Conservation (phyloP, 2,329 filamentous ascomycete genomes). For the Colletotrichum truncatum region DNA sequence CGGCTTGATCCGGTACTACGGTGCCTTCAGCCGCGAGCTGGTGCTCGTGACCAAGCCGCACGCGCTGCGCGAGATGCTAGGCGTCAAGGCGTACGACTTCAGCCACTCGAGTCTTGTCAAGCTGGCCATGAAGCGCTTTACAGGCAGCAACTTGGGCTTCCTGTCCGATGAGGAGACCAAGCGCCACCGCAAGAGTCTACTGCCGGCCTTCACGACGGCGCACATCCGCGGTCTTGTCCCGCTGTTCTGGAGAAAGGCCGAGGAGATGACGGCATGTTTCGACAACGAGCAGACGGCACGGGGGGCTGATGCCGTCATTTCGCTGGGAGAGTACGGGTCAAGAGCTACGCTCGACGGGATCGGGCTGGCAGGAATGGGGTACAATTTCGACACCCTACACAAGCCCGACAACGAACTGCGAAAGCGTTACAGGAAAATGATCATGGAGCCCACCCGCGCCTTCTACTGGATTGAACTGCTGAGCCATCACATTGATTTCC, state of each 20-base stretch:
- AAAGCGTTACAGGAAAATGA: too few species aligned
- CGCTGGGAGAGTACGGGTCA: background rate
- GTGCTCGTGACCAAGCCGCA: background rate
- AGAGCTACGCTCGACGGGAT: background rate
- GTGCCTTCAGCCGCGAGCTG: background rate
- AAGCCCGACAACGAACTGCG: too few species aligned
- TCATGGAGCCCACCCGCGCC: background rate
- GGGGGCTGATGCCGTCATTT: background rate
- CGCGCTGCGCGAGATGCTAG: background rate
- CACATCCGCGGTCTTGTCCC: background rate
- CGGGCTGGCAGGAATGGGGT: background rate
- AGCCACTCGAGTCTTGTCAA: background rate
- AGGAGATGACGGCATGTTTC: background rate
- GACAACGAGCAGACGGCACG: background rate
- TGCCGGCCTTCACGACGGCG: background rate
- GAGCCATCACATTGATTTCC: background rate
- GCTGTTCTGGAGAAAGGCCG: background rate
- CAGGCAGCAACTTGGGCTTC: background rate
- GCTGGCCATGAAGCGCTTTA: background rate
- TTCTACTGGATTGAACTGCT: background rate
- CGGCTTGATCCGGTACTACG: background rate
- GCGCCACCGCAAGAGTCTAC: background rate
- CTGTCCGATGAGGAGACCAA: background rate
- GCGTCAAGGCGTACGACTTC: background rate
- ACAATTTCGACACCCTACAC: background rate